phyloP scores from a whole-genome alignment of 1,284 basidiomycete species.

The Pyrrhoderma lamaoense region DNA sequence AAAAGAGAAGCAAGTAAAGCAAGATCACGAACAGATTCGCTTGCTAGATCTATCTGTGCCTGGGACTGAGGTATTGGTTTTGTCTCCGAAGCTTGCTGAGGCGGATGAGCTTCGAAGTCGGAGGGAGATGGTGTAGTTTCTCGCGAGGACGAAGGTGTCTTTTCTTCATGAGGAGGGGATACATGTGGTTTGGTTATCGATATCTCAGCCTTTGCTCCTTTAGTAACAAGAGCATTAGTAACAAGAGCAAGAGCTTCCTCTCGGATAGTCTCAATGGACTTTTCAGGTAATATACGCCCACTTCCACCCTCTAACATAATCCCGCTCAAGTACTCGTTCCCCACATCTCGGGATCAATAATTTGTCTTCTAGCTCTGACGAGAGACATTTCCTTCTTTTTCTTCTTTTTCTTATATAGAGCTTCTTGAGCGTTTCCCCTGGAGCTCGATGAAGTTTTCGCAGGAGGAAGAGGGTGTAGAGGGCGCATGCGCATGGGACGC shows the following conservation, averaged over 20 bases:
- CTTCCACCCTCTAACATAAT: constrained; percentile 44
- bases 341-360: constrained; percentile 63
- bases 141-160: background rate
- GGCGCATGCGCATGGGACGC: constrained; percentile 59
- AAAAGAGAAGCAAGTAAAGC: constrained; percentile 48
- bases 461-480: constrained; percentile 47
- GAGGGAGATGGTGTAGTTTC: background rate
- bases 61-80: constrained; percentile 9
- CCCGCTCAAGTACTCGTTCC: constrained; percentile 58
- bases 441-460: constrained; percentile 13
- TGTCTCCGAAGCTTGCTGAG: constrained; percentile 3
- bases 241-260: constrained; percentile 1
- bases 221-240: no score
- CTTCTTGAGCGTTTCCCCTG: constrained; percentile 1
- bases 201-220: background rate
- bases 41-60: constrained; percentile 27
- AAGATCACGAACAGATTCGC: constrained; percentile 43
- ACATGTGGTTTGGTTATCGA: constrained; percentile 3
- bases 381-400: constrained; percentile 30
- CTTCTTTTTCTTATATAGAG: constrained; percentile 4
- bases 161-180: background rate
- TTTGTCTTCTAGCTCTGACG: constrained; percentile 41
- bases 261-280: background rate
- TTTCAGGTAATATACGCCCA: constrained; percentile 18
- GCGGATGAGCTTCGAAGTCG: constrained; percentile 2